Conservation (phyloP, 805 yeast species). For the Lipomyces kockii region DNA sequence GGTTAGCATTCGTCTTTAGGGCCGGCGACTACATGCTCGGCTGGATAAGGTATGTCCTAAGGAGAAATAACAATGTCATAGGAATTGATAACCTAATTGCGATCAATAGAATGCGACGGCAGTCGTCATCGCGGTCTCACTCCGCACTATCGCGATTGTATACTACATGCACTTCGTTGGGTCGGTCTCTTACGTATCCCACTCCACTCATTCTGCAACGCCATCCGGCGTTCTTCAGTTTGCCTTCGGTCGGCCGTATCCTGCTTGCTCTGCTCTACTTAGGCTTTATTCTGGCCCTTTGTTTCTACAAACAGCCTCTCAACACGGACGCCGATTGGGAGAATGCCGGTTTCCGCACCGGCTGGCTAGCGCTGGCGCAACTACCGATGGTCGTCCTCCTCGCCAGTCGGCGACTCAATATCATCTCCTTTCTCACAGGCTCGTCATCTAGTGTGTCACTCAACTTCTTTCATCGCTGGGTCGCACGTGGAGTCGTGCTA, state of each 20-base stretch:
- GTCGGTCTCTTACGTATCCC: conserved; percentile 24
- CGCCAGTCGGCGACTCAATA: conserved; percentile 34
- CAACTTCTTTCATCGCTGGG: conserved; percentile 42
- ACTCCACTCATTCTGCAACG: conserved; percentile 13
- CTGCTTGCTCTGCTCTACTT: conserved; percentile 30
- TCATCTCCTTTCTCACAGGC: conserved; percentile 37
- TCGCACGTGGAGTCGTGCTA: conserved; percentile 39
- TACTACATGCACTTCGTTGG: conserved; percentile 20
- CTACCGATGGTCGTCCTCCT: conserved; percentile 39
- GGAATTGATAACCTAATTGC: background rate
- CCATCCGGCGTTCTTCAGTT: conserved; percentile 6
- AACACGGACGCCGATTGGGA: conserved; percentile 35
- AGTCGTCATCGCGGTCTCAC: background rate
- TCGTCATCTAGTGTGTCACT: conserved; percentile 33
- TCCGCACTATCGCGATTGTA: conserved; percentile 8
- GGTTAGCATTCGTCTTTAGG: conserved; percentile 22
- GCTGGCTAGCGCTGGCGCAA: conserved; percentile 40
- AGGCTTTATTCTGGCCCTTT: conserved; percentile 33
- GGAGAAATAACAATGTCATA: background rate
- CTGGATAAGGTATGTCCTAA: conserved; percentile 12
- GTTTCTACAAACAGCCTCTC: conserved; percentile 30
- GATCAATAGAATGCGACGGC: background rate
- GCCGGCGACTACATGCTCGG: conserved; percentile 13
- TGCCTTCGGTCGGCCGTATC: conserved; percentile 32
- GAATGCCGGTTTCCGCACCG: conserved; percentile 38